phyloP scores from a whole-genome alignment of 169 alveolate species.

The Hepatocystis sp. region DNA sequence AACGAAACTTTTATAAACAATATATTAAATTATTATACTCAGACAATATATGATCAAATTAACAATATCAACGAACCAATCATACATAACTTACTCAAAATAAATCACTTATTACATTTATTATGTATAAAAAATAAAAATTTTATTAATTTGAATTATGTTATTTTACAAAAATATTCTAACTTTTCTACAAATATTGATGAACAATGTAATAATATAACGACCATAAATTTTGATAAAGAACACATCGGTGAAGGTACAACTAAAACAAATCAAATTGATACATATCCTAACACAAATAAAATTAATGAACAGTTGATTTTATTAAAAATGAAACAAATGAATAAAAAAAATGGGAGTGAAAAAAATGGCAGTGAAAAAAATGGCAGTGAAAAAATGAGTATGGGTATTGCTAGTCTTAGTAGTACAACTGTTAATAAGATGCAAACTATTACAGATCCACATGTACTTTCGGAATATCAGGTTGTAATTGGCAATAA shows the following conservation, averaged over 20 bases:
- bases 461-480: too few species aligned
- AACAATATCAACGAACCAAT: not conserved
- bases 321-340: too few species aligned
- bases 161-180: constrained; percentile 27
- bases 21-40: constrained; percentile 4
- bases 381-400: too few species aligned
- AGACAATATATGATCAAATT: constrained; percentile 18
- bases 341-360: too few species aligned
- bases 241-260: not conserved
- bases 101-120: constrained; percentile 38
- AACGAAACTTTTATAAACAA: constrained; percentile 43
- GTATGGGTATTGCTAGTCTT: too few species aligned
- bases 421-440: too few species aligned
- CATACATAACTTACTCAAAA: constrained; percentile 24
- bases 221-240: not conserved
- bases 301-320: too few species aligned
- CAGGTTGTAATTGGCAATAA: too few species aligned
- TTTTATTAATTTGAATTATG: constrained; percentile 31
- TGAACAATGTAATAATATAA: not conserved
- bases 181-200: constrained; percentile 22
- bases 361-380: too few species aligned
- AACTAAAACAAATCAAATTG: too few species aligned
- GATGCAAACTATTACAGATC: too few species aligned
- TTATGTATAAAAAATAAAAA: constrained; percentile 58
- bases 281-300: too few species aligned